Evolutionary conservation across 1,284 basidiomycete genomes (phyloP).

Genomic region (Rhodotorula sp.): DNA sequence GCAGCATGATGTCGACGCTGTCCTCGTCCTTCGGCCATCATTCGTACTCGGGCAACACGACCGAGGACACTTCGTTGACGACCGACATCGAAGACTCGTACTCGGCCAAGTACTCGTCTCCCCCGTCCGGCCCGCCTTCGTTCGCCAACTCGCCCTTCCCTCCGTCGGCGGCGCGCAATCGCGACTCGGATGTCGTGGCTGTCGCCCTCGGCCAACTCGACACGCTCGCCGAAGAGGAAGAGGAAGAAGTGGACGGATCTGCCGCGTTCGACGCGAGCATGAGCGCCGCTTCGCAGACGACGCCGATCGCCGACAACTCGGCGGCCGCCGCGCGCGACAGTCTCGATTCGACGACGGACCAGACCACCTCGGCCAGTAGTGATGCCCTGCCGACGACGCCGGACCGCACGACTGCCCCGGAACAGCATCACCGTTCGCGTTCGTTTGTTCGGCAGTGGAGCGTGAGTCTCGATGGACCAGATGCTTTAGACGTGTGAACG

Average conservation of each 20-base stretch:
- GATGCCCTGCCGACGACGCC: constrained; percentile 36
- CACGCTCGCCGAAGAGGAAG: constrained; percentile 45
- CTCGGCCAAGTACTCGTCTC: constrained; percentile 31
- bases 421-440: constrained; percentile 34
- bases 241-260: constrained; percentile 40
- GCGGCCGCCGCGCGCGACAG: constrained; percentile 3
- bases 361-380: constrained; percentile 25
- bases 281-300: constrained; percentile 1
- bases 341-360: constrained; percentile 6
- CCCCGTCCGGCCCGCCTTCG: constrained; percentile 33
- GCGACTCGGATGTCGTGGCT: constrained; percentile 28
- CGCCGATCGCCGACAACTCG: constrained; percentile 5
- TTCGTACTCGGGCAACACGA: constrained; percentile 42
- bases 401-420: constrained; percentile 15
- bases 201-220: constrained; percentile 39
- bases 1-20: constrained; percentile 36
- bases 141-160: constrained; percentile 16
- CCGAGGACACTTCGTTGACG: constrained; percentile 42
- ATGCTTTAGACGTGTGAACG: background rate
- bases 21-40: constrained; percentile 37
- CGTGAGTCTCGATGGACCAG: constrained; percentile 13
- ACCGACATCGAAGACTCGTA: constrained; percentile 41
- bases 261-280: background rate
- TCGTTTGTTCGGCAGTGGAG: constrained; percentile 41
- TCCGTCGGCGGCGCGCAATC: constrained; percentile 11